These are phyloP conservation scores for Neopestalotiopsis clavispora DNA, from an alignment of 2,329 filamentous ascomycete species.

Conservation along the genomic window DNA sequence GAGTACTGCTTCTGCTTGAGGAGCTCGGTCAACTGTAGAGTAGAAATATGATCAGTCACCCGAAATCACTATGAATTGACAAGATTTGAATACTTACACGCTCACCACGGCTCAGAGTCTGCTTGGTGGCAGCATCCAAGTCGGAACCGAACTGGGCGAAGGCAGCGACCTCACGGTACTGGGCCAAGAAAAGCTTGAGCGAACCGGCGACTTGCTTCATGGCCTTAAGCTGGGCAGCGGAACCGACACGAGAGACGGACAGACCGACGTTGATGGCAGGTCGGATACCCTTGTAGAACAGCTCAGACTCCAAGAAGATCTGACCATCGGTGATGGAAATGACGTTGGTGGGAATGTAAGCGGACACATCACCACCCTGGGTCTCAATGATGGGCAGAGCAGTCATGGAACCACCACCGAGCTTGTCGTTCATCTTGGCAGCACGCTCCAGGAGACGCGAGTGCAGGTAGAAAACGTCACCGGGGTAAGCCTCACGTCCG, in stretches of 20 bases:
- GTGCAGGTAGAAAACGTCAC: slow-evolving; percentile 99
- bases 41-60: slow-evolving; percentile 19
- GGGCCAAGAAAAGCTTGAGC: slow-evolving; percentile 99
- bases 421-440: slow-evolving; percentile 97
- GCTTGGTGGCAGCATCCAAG: slow-evolving; percentile 98
- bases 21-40: slow-evolving; percentile 80
- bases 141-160: slow-evolving; percentile 99
- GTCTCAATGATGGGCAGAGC: slow-evolving; percentile 98
- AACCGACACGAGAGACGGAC: slow-evolving; percentile 99
- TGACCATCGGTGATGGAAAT: slow-evolving; percentile 99
- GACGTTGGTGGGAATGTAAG: slow-evolving; percentile 99
- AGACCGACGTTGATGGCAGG: slow-evolving; percentile 99
- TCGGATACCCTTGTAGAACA: slow-evolving; percentile 99
- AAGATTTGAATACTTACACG: slow-evolving; percentile 66
- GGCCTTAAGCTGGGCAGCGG: slow-evolving; percentile 98
- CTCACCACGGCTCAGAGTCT: slow-evolving; percentile 97
- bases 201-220: slow-evolving; percentile 99
- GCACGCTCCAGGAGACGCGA: slow-evolving; percentile 99
- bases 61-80: slow-evolving; percentile 24
- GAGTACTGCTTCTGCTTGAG: slow-evolving; percentile 99
- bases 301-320: slow-evolving; percentile 98
- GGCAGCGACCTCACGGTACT: slow-evolving; percentile 99
- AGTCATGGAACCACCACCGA: slow-evolving; percentile 94
- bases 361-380: slow-evolving; percentile 99
- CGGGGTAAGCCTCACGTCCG: slow-evolving; percentile 98